A percentile compares a stretch with the other conserved stretches of the same genome.
Conservation (phyloP, 495 filamentous ascomycete genomes). For the Neurospora cerealis region DNA sequence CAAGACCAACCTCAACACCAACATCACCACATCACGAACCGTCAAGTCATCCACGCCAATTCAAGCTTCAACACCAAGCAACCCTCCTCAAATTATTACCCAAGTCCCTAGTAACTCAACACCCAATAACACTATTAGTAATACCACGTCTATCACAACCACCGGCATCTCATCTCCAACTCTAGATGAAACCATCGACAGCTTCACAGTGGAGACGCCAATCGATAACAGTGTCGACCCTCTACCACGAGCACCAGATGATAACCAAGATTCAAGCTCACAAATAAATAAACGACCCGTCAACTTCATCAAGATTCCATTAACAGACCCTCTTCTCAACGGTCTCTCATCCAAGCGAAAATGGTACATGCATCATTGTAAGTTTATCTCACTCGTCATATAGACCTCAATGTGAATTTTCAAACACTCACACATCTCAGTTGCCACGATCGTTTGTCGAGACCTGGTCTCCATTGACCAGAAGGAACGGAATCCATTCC, state of each 20-base stretch:
- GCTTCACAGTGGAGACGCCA: not conserved
- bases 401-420: not conserved
- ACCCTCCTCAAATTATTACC: not conserved
- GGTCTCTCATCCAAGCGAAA: slow-evolving; percentile 26
- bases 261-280: not conserved
- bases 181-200: not conserved
- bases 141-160: not conserved
- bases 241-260: not conserved
- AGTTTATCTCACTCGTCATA: slow-evolving; percentile 1
- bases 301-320: not conserved
- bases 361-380: slow-evolving; percentile 44
- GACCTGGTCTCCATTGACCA: slow-evolving; percentile 44
- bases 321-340: slow-evolving; percentile 27
- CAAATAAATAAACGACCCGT: not conserved
- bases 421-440: slow-evolving; percentile 18
- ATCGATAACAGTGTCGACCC: not conserved
- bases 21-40: not conserved
- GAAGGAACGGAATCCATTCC: slow-evolving; percentile 38
- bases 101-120: not conserved
- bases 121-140: not conserved
- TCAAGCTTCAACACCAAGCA: not conserved
- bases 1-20: not conserved
- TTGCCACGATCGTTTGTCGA: slow-evolving; percentile 40
- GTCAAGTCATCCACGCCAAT: not conserved
- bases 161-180: not conserved